phyloP scores from a whole-genome alignment of 164 flowering plant species.

The Aristolochia californica region DNA sequence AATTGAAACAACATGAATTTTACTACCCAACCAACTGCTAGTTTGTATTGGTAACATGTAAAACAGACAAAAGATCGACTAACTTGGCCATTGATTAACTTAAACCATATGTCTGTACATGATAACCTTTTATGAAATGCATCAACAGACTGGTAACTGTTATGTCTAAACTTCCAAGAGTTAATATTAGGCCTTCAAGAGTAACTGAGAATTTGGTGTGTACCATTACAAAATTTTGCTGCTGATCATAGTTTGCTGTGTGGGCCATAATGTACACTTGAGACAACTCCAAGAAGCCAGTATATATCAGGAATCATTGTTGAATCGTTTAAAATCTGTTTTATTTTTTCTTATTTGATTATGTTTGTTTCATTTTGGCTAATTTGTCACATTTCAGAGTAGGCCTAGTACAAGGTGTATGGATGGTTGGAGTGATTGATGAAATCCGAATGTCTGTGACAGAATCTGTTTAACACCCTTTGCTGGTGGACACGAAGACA shows the following conservation, averaged over 20 bases:
- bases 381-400: conserved; percentile 23
- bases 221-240: no score
- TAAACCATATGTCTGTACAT: no score
- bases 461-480: conserved; percentile 24
- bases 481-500: conserved; percentile 74
- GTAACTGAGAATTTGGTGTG: no score
- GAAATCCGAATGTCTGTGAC: conserved; percentile 51
- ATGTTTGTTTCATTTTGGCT: not conserved
- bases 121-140: not conserved
- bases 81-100: no score
- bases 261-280: no score
- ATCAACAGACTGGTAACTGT: no score
- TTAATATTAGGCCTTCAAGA: no score
- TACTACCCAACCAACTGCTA: not conserved
- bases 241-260: no score
- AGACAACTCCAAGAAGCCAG: not conserved
- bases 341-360: not conserved
- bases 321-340: no score
- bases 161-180: no score
- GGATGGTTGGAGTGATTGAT: conserved; percentile 80
- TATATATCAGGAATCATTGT: not conserved
- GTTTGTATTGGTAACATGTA: no score
- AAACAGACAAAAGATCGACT: not conserved
- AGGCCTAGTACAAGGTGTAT: conserved; percentile 57
- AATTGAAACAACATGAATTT: not conserved